Conservation (phyloP, 352 stramenopile genomes). For the Phytophthora cryptogea region DNA sequence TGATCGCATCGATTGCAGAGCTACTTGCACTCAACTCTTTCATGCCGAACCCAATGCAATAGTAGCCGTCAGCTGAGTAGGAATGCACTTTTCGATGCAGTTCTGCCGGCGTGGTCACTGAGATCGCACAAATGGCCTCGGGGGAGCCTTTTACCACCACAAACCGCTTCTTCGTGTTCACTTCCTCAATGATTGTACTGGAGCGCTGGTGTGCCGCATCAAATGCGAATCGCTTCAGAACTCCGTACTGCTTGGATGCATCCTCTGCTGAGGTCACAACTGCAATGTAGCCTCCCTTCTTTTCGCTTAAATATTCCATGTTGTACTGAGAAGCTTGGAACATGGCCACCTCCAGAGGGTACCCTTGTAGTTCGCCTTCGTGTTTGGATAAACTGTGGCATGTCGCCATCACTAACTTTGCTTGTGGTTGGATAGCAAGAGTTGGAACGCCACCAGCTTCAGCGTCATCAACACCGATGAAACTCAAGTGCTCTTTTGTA, state of each 20-base stretch:
- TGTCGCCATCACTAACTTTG: constrained; percentile 46
- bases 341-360: constrained; percentile 57
- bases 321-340: constrained; percentile 43
- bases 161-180: constrained; percentile 38
- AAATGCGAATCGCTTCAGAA: constrained; percentile 61
- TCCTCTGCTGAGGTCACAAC: constrained; percentile 33
- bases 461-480: constrained; percentile 36
- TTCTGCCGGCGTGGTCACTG: constrained; percentile 40
- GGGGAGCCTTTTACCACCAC: constrained; percentile 64
- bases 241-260: constrained; percentile 30
- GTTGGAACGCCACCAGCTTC: constrained; percentile 3
- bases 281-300: constrained; percentile 27
- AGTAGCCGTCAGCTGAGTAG: constrained; percentile 66
- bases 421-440: constrained; percentile 12
- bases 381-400: constrained; percentile 47
- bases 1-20: constrained; percentile 7
- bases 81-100: constrained; percentile 49
- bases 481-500: constrained; percentile 50
- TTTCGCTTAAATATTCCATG: constrained; percentile 22
- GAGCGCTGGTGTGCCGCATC: constrained; percentile 56
- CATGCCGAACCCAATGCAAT: constrained; percentile 54
- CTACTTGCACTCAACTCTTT: constrained; percentile 26
- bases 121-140: constrained; percentile 44
- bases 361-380: constrained; percentile 43
- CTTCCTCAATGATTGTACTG: constrained; percentile 48